Conservation (phyloP, 2,329 filamentous ascomycete genomes). For the Trichoderma hamatum region DNA sequence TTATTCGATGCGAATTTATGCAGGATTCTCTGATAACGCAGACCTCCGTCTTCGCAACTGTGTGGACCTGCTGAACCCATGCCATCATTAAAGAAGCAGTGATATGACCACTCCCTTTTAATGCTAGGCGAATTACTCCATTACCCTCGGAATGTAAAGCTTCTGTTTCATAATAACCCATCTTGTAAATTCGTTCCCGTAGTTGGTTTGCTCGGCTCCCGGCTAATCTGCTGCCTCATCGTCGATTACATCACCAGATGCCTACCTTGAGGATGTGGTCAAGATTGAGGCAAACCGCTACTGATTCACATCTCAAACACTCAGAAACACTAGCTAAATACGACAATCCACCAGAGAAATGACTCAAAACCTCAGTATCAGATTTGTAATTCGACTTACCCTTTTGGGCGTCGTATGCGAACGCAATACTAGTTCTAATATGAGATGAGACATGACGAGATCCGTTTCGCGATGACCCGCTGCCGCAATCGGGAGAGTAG, state of each 20-base stretch:
- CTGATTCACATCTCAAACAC: background rate
- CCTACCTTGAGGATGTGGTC: background rate
- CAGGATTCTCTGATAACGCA: background rate
- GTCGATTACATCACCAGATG: background rate
- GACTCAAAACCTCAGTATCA: background rate
- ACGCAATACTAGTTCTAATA: constrained; percentile 6
- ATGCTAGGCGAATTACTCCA: background rate
- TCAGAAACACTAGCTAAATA: background rate
- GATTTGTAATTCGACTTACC: constrained; percentile 8
- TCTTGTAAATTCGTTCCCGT: background rate
- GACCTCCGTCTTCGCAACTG: constrained; percentile 8
- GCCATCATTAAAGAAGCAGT: background rate
- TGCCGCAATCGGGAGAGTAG: background rate
- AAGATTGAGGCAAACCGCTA: background rate
- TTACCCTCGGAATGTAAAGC: background rate
- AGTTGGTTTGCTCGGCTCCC: background rate
- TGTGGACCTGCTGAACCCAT: background rate
- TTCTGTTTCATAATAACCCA: background rate
- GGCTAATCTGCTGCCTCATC: background rate
- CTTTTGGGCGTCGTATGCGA: background rate
- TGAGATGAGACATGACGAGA: constrained; percentile 17
- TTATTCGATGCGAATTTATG: background rate
- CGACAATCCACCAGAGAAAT: background rate
- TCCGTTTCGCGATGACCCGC: constrained; percentile 25
- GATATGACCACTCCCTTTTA: background rate